Percentiles rank a stretch among this genome's conserved stretches.
These are phyloP conservation scores for Backusella macrospora DNA, from an alignment of 192 early-diverging fungal species.

Conservation along the genomic window DNA sequence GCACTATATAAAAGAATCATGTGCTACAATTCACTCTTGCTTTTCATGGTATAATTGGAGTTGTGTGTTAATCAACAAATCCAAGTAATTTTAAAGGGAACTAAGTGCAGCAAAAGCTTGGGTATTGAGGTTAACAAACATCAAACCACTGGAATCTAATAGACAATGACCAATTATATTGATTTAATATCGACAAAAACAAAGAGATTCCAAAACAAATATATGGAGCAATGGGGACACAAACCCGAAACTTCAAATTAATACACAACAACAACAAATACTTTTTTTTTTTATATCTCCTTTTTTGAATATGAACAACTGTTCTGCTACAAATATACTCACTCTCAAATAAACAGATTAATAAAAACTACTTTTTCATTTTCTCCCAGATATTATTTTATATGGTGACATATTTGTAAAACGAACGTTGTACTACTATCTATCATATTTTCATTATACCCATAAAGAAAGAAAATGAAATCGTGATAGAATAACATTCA, in stretches of 20 bases:
- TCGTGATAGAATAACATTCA: too few relatives aligned
- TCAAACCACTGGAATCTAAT: not conserved
- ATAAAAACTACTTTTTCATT: not conserved
- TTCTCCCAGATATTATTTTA: not conserved
- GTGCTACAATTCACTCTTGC: not conserved
- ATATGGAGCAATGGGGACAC: slow-evolving; percentile 9
- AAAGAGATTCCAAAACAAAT: slow-evolving; percentile 17
- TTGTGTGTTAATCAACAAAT: not conserved
- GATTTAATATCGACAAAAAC: slow-evolving; percentile 15
- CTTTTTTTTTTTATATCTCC: slow-evolving; percentile 7
- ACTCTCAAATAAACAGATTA: not conserved
- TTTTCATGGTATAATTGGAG: slow-evolving; percentile 7
- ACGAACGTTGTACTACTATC: not conserved
- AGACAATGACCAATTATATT: slow-evolving; percentile 7
- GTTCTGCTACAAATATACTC: not conserved
- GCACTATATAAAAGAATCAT: not conserved
- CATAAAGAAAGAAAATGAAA: not conserved
- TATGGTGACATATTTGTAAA: not conserved
- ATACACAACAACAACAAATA: slow-evolving; percentile 13
- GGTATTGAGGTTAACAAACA: not conserved
- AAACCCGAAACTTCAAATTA: slow-evolving; percentile 13
- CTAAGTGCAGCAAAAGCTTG: not conserved
- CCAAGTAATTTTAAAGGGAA: not conserved
- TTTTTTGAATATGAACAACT: not conserved
- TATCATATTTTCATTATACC: not conserved